Evolutionary conservation across 352 stramenopile species (phyloP).

Genomic region (Pythium apleroticum): DNA sequence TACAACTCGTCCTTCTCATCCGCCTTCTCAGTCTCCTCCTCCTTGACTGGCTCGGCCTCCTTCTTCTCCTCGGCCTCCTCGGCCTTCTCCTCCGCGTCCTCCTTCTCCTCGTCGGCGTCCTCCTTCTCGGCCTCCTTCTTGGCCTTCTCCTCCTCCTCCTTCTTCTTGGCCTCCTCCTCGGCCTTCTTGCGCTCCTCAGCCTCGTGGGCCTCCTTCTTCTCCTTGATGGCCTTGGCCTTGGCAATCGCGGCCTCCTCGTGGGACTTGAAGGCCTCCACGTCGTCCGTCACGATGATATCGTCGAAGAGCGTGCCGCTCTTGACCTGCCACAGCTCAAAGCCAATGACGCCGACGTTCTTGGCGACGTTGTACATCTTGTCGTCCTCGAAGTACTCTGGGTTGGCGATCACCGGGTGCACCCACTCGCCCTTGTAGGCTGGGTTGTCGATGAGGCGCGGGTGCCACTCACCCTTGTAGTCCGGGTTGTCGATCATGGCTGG

Average conservation of each 20-base stretch:
- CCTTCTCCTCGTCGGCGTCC: slow-evolving; percentile 42
- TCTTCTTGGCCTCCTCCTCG: slow-evolving; percentile 72
- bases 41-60: slow-evolving; percentile 29
- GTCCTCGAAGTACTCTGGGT: slow-evolving; percentile 97
- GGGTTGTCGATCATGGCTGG: slow-evolving; percentile 94
- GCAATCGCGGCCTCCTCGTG: slow-evolving; percentile 95
- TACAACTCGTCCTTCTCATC: slow-evolving; percentile 31
- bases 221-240: slow-evolving; percentile 77
- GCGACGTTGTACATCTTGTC: slow-evolving; percentile 94
- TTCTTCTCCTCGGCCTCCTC: slow-evolving; percentile 36
- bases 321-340: slow-evolving; percentile 99
- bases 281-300: slow-evolving; percentile 99
- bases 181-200: slow-evolving; percentile 63
- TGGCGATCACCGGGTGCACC: slow-evolving; percentile 95
- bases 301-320: slow-evolving; percentile 99
- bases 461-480: slow-evolving; percentile 99
- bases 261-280: slow-evolving; percentile 94
- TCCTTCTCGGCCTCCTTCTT: slow-evolving; percentile 63
- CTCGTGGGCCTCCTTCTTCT: slow-evolving; percentile 79
- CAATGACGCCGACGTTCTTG: slow-evolving; percentile 95
- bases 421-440: slow-evolving; percentile 99
- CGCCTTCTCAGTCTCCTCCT: slow-evolving; percentile 3
- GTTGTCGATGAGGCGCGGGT: slow-evolving; percentile 98
- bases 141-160: slow-evolving; percentile 61
- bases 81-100: slow-evolving; percentile 24